phyloP scores from a whole-genome alignment of 2,329 filamentous ascomycete species.

The Niveomyces coronatus region DNA sequence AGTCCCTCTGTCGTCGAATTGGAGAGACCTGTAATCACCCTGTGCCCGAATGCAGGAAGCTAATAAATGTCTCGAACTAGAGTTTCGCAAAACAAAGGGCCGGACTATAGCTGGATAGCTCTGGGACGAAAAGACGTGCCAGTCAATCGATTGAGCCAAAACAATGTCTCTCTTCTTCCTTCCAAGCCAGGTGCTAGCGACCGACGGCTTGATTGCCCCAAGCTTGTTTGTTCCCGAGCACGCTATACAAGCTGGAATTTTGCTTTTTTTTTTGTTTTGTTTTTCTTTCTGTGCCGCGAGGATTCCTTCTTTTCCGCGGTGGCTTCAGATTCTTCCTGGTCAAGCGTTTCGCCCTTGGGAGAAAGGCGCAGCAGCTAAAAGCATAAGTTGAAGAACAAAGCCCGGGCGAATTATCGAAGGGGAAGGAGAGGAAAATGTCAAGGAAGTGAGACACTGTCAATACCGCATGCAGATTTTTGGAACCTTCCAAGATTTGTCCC shows the following conservation, averaged over 20 bases:
- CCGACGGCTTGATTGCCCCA: no score
- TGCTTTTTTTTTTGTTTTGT: no score
- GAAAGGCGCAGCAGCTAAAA: no score
- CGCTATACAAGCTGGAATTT: not conserved
- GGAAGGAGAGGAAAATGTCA: not conserved
- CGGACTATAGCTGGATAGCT: constrained; percentile 4
- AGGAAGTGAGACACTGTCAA: constrained; percentile 3
- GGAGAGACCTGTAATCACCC: constrained; percentile 3
- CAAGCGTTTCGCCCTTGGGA: no score
- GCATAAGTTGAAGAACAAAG: no score
- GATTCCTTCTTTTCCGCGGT: no score
- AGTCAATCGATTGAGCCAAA: constrained; percentile 7
- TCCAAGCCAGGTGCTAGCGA: not conserved
- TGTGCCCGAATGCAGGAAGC: not conserved
- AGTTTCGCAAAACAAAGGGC: constrained; percentile 8
- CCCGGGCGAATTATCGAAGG: no score
- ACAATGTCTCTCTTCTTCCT: constrained; percentile 8
- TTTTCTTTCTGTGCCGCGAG: no score
- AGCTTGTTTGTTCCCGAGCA: not conserved
- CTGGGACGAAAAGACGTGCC: constrained; percentile 5
- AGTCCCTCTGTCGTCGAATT: no score
- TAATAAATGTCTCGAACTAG: constrained; percentile 1
- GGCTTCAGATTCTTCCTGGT: no score
- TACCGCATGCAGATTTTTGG: not conserved
- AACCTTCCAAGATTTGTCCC: not conserved